Percentiles rank a stretch among this genome's conserved stretches.
Conservation (phyloP, 257 asterid genomes). For the Dorcoceras hygrometricum region DNA sequence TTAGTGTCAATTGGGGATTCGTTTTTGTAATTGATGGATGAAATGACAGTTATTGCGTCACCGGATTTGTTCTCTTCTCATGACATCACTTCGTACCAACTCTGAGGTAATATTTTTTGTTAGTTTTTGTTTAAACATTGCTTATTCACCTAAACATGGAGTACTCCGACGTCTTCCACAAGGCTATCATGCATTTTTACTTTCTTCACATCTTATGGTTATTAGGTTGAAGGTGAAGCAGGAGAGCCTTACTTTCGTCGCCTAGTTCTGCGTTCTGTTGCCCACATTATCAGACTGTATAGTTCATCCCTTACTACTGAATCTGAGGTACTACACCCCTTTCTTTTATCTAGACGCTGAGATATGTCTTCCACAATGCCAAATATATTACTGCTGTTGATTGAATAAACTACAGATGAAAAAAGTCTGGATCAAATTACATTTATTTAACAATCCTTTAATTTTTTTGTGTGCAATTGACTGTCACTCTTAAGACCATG, state of each 20-base stretch:
- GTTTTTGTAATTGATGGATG: constrained; percentile 35
- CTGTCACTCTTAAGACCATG: too few species aligned
- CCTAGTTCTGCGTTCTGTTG: constrained; percentile 86
- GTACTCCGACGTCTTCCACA: constrained; percentile 13
- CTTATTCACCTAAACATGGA: constrained; percentile 18
- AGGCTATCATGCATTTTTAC: constrained; percentile 15
- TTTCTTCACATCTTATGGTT: constrained; percentile 20
- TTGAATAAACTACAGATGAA: constrained; percentile 9
- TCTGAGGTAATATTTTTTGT: constrained; percentile 65
- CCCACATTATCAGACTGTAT: constrained; percentile 91
- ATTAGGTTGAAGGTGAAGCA: constrained; percentile 85
- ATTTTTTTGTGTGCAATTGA: too few species aligned
- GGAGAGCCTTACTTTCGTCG: constrained; percentile 99
- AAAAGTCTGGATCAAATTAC: constrained; percentile 6
- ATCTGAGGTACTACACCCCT: constrained; percentile 66
- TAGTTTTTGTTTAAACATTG: constrained; percentile 19
- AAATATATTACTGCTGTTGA: constrained; percentile 12
- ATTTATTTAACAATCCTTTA: too few species aligned
- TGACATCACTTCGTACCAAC: constrained; percentile 96
- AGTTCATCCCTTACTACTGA: constrained; percentile 90
- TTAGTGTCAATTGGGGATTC: constrained; percentile 9
- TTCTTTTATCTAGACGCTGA: constrained; percentile 12
- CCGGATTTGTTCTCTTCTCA: constrained; percentile 92
- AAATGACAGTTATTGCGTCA: constrained; percentile 72
- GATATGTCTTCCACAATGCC: neutral